phyloP scores from a whole-genome alignment of 257 asterid species.

The Solanum sejunctum region DNA sequence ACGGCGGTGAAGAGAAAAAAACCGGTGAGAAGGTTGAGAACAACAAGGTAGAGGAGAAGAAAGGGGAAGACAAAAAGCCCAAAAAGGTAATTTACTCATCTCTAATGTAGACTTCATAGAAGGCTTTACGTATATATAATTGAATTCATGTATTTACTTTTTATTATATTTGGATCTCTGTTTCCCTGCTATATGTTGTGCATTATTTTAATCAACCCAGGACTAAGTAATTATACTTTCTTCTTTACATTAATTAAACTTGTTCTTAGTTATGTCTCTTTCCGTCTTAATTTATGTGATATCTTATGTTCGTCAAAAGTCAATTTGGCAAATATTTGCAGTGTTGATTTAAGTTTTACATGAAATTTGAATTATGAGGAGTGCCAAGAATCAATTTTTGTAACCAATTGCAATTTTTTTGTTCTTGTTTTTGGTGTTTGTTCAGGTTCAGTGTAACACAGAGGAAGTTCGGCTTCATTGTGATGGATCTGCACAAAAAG shows the following conservation, averaged over 20 bases:
- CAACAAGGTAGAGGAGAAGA: not conserved
- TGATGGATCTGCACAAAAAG: conserved; percentile 67
- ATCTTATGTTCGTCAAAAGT: no score
- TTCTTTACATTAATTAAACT: not conserved
- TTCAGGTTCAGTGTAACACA: conserved; percentile 31
- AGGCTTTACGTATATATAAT: no score
- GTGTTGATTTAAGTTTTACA: not conserved
- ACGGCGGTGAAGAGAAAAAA: conserved; percentile 18
- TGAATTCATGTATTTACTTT: no score
- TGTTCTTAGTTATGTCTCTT: not conserved
- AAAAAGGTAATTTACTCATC: conserved; percentile 31
- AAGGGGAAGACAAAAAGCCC: conserved; percentile 23
- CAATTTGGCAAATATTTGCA: not conserved
- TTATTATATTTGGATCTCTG: no score
- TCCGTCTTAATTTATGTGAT: no score
- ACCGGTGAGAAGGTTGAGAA: conserved; percentile 16
- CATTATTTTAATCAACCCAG: not conserved
- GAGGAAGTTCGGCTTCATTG: conserved; percentile 58
- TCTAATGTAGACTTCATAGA: not conserved
- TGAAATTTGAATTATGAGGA: not conserved
- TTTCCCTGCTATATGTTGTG: no score
- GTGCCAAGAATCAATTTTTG: not conserved
- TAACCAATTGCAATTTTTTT: not conserved
- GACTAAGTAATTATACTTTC: not conserved
- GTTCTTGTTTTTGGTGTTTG: not conserved